phyloP scores from a whole-genome alignment of 768 basidiomycete species.

The Rhodotorula graminis region DNA sequence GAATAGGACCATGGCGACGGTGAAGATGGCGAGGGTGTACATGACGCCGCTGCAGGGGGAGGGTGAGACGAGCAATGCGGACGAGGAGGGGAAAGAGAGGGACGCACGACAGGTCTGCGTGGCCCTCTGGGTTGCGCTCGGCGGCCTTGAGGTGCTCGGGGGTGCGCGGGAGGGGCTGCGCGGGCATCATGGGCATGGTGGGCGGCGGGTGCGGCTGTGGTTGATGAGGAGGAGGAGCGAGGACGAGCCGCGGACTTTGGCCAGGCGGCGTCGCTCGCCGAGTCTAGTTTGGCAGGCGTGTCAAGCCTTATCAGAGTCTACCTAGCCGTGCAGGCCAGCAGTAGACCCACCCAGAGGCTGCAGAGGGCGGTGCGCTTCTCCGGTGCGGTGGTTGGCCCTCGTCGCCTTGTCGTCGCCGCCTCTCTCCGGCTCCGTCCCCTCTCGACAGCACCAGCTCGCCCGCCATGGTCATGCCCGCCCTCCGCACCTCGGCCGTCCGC shows the following conservation, averaged over 20 bases:
- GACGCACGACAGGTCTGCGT: conserved; percentile 18
- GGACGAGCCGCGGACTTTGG: no score
- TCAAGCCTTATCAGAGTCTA: no score
- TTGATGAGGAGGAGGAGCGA: neutral
- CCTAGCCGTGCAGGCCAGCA: no score
- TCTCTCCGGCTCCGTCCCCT: neutral
- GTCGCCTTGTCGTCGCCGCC: neutral
- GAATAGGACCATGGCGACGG: conserved; percentile 47
- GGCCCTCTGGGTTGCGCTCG: neutral
- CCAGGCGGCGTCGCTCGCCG: no score
- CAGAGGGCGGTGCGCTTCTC: no score
- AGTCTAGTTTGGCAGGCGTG: no score
- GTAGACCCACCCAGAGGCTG: no score
- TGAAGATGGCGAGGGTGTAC: conserved; percentile 48
- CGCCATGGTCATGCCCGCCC: neutral
- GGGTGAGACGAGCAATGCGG: no score
- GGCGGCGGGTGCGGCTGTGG: no score
- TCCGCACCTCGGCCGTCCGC: conserved; percentile 10
- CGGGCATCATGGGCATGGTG: neutral
- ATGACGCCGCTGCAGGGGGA: conserved; percentile 40
- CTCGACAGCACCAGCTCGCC: no score
- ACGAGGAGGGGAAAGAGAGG: no score
- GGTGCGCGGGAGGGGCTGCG: neutral
- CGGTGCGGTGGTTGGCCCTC: no score
- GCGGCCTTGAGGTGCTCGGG: conserved; percentile 1